A percentile compares a stretch with the other conserved stretches of the same genome.
phyloP scores from a whole-genome alignment of 495 filamentous ascomycete species.

The Oidiodendron maius region DNA sequence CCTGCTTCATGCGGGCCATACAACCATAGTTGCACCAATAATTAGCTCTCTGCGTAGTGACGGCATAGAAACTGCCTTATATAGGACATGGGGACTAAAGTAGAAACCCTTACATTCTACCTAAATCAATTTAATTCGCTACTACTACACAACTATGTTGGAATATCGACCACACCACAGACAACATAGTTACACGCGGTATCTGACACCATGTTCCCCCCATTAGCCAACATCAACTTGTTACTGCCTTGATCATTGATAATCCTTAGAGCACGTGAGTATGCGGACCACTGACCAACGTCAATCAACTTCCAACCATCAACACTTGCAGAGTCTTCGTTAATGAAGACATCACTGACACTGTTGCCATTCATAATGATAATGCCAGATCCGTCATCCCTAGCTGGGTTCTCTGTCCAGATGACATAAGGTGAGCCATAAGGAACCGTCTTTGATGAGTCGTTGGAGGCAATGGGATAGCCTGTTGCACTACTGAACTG shows the following conservation, averaged over 20 bases:
- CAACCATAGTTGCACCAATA: no score
- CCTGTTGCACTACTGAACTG: background rate
- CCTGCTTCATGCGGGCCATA: no score
- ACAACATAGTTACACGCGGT: no score
- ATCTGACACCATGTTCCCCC: background rate
- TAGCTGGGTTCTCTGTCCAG: constrained; percentile 35
- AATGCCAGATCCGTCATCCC: background rate
- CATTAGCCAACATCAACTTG: constrained; percentile 1
- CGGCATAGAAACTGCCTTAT: no score
- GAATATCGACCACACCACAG: no score
- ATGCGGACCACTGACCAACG: background rate
- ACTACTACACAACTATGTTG: no score
- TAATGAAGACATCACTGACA: background rate
- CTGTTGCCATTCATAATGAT: background rate
- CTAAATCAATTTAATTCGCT: no score
- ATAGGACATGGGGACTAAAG: no score
- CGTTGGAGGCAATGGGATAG: background rate
- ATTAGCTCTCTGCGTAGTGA: no score
- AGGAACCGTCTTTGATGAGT: constrained; percentile 31
- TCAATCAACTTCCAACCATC: background rate
- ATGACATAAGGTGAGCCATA: constrained; percentile 46
- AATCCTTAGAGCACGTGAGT: background rate
- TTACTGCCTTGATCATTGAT: background rate
- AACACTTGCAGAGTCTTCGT: background rate
- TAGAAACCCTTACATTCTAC: no score